Base-by-base conservation (phyloP, 495 filamentous ascomycete species). In the Aspergillus avenaceus region DNA sequence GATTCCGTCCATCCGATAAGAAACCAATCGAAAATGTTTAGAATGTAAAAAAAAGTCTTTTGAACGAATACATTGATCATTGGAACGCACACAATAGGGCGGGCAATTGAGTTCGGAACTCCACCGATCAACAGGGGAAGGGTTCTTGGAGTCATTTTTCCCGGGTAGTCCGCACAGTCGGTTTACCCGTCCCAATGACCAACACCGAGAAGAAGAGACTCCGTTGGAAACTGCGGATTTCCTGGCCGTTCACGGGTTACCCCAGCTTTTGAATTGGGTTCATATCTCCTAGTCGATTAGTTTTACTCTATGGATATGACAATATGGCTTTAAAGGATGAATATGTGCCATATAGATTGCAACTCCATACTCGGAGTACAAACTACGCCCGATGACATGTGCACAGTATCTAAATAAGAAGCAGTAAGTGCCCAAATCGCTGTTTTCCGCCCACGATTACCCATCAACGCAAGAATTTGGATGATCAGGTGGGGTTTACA, bases 61-160 rank as follows among this genome's bases (percentile, higher is more conserved):
- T n/a, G n/a, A n/a, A n/a, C n/a, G n/a, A 32, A 28, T 24, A 14
- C 14, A 14, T 22, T 19, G 43, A 13, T 31, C 26, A 29, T 21
- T 4, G 13, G 25, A 19, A 19, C 34, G 34, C 34, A 38, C 34
- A 19, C 14, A 8, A 41, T 4, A 29, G 41, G 26, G 23, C 47
- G 41, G 25, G 41, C 21, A 18, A 19, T 22, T 36, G 37, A 34
- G 31, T 28, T 55, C 31, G 24, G 29, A 45, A 40, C 51, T 54
- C 58, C 58, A 57, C 58, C 50, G 54, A 57, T 57, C 58, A 57
- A 54, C 54, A 61, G 54, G 51, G 51, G 58, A 56, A 52, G 28
- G 43, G 27, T 42, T 55, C 25, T 28, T 24, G 16, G 34, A 23
- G 14, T 32, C 48, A 18, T 22, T 41, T 36, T 40, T 34, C 31